These are phyloP conservation scores for Phytophthora melonis DNA, from an alignment of 352 stramenopile genomes.

Conservation along the genomic window DNA sequence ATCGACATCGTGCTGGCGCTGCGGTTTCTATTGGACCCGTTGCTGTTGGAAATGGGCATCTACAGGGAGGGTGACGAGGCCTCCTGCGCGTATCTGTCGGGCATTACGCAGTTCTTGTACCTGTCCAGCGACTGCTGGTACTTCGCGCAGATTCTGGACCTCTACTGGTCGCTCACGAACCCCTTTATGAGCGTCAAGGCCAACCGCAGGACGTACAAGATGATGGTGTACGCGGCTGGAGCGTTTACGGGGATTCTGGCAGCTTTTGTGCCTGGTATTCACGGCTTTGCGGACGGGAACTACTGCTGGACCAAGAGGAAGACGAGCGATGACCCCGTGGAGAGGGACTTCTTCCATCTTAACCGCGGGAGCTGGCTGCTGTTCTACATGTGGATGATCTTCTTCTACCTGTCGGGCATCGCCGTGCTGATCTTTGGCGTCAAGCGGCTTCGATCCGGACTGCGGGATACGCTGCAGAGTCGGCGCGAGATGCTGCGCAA, in stretches of 20 bases:
- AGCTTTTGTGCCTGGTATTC: constrained; percentile 39
- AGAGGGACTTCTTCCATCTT: constrained; percentile 75
- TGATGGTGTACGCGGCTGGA: constrained; percentile 60
- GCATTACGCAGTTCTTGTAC: constrained; percentile 81
- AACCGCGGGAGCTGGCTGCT: constrained; percentile 80
- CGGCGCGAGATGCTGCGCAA: constrained; percentile 84
- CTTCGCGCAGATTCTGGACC: constrained; percentile 80
- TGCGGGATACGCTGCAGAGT: constrained; percentile 80
- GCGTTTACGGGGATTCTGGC: constrained; percentile 53
- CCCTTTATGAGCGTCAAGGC: constrained; percentile 86
- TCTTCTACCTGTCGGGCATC: constrained; percentile 84
- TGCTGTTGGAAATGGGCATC: constrained; percentile 60
- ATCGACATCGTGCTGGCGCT: constrained; percentile 77
- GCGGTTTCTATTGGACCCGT: constrained; percentile 77
- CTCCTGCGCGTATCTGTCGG: constrained; percentile 71
- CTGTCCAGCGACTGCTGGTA: constrained; percentile 86
- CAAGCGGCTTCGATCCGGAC: constrained; percentile 68
- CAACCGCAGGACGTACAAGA: constrained; percentile 71
- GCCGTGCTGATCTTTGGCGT: constrained; percentile 71
- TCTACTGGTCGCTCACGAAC: constrained; percentile 83
- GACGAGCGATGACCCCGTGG: constrained; percentile 23
- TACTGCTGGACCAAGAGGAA: constrained; percentile 85
- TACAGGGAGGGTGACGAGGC: constrained; percentile 41
- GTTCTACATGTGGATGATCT: constrained; percentile 89
- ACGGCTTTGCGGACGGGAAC: constrained; percentile 76